Evolutionary conservation across 1,139 yeast genomes (phyloP), one percentile per base, ranked within the genome.

Genomic region (Lodderomyces jiufengensis): DNA sequence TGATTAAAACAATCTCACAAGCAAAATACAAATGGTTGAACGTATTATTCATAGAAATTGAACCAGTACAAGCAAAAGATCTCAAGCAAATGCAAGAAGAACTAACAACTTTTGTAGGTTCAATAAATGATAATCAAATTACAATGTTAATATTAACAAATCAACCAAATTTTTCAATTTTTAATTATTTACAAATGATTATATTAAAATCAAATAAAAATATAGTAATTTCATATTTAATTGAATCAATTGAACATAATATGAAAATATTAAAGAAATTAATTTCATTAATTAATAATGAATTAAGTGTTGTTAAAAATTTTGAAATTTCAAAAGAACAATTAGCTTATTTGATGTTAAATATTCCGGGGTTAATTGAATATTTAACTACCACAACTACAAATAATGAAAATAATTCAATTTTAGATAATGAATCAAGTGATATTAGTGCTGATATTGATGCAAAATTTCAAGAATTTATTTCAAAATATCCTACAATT

Each of bases 311-410:
- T 5, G 7, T 6, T 22, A 13, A 15, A 33, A 27, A 25, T 27
- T 24, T 26, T 41, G 24, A 26, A 34, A 14, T 43, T 7, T 13
- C 37, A 5, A 40, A 37, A 13, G 42, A 42, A 25, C 32, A 34
- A 30, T 31, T 44, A 16, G 32, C 40, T 3, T 38, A 29, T 24
- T 36, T 44, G 9, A 44, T 42, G 36, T 34, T 42, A 14, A 44
- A 40, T 22, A 14, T 42, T 9, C 47, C 45, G 2, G 29, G 31
- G 8, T 40, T 41, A 22, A 32, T 37, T 11, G 11, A 36, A 12
- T 30, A 25, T 20, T 29, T 40, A 24, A 36, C 30, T 21, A 9
- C 16, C 20, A 24, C 16, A 22, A 14, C 15, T 20, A n/a, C 34
- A 23, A 7, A 18, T 18, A 18, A 18, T 5, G 20, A 5, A 18